Conservation (phyloP, 352 stramenopile genomes). For the Globisporangium radiosum region DNA sequence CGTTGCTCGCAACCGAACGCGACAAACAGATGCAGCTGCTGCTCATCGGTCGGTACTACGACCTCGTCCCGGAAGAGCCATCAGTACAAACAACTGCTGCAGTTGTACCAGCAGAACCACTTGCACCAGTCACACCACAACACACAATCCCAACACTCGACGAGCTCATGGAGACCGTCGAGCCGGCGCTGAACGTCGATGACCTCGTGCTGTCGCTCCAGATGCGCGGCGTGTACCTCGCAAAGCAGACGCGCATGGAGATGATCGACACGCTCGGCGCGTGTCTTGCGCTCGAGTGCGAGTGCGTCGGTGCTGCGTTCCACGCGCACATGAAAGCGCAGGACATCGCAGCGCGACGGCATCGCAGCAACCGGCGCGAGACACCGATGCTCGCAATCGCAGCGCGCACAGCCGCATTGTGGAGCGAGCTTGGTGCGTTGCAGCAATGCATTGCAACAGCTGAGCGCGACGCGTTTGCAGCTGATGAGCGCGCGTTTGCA, state of each 20-base stretch:
- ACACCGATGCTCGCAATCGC: slow-evolving; percentile 25
- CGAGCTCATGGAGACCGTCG: slow-evolving; percentile 47
- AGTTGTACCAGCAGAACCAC: neutral
- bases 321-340: slow-evolving; percentile 64
- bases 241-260: slow-evolving; percentile 49
- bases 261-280: slow-evolving; percentile 50
- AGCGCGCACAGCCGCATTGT: slow-evolving; percentile 31
- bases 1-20: slow-evolving; percentile 29
- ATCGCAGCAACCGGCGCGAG: slow-evolving; percentile 48
- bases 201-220: slow-evolving; percentile 55
- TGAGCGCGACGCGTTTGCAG: slow-evolving; percentile 30
- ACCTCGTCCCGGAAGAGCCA: slow-evolving; percentile 14
- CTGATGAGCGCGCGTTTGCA: slow-evolving; percentile 39
- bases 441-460: slow-evolving; percentile 34
- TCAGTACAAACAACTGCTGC: neutral
- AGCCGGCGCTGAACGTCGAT: slow-evolving; percentile 60
- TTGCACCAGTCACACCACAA: neutral
- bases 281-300: slow-evolving; percentile 55
- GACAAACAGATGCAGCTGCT: slow-evolving; percentile 32
- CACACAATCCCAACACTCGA: slow-evolving; percentile 16
- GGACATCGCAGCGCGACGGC: slow-evolving; percentile 39
- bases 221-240: slow-evolving; percentile 49
- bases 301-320: slow-evolving; percentile 58
- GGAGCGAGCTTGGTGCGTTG: slow-evolving; percentile 40
- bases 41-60: slow-evolving; percentile 52